phyloP scores from a whole-genome alignment of 257 asterid genomes.

The Gentiana macrophylla region DNA sequence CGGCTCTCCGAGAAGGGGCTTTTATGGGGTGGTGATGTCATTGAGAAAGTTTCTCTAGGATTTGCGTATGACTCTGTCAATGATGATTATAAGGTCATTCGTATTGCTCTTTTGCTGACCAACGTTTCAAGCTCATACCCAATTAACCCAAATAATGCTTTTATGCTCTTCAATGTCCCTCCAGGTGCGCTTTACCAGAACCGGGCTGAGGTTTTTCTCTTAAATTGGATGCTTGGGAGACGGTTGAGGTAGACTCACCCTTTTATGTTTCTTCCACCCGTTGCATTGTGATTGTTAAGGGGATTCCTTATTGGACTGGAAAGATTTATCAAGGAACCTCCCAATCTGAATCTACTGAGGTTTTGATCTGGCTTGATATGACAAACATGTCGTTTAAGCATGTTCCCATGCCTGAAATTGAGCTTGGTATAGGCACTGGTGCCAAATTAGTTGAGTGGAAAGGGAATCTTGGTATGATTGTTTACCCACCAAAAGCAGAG shows the following conservation, averaged over 20 bases:
- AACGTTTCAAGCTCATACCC: no score
- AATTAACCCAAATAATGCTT: no score
- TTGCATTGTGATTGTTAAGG: not conserved
- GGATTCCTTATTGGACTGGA: not conserved
- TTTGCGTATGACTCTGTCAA: slow-evolving; percentile 1
- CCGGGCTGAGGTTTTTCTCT: not conserved
- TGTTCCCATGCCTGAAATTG: not conserved
- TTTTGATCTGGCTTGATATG: not conserved
- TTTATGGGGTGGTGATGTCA: no score
- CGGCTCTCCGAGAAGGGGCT: not conserved
- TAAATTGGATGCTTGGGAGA: not conserved
- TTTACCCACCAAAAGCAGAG: not conserved
- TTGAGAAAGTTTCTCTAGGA: not conserved
- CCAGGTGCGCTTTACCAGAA: no score
- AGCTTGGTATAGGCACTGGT: no score
- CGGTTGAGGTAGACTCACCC: not conserved
- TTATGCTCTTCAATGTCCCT: no score
- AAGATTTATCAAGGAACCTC: no score
- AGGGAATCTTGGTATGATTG: not conserved
- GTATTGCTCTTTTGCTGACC: not conserved
- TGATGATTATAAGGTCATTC: not conserved
- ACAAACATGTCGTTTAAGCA: not conserved
- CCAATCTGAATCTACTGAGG: not conserved
- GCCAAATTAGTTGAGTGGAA: not conserved
- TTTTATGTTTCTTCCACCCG: not conserved